Base-by-base conservation (phyloP, 257 asterid genomes). In the Gentiana dahurica region DNA sequence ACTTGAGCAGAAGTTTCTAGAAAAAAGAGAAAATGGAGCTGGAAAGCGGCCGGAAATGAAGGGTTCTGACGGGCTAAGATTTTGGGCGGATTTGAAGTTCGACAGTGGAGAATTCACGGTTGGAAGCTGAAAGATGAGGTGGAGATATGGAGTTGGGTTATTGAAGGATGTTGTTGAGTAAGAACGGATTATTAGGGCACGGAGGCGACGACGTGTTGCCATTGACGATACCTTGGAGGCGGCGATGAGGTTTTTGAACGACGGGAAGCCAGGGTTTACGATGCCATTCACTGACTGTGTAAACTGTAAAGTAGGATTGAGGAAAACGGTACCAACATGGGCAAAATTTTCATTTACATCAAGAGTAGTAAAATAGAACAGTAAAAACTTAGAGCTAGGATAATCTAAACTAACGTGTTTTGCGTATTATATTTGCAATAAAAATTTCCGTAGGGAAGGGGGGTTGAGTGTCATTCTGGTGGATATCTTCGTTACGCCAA, bases 171-270 rank as follows among this genome's bases (percentile, higher is more conserved):
- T 7, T 12, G 33, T 37, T 43, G 62, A 35, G 36, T 38, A 51
- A 41, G 12, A 55, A 49, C 54, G 58, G 59, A 45, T 50, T 7
- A 39, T 53, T 65, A 65, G 63, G 39, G 53, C 13, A 56, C 52
- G 63, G n/a, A 65, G 34, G 44, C 69, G 57, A 12, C 69, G 59
- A 9, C 64, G 53, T 56, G 13, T 65, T 39, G 69, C 64, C 69
- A 65, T 65, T 57, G 54, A 3, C 0, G 58, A 43, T 65, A 37
- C 24, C 8, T 54, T 33, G 1, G 35, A n/a, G 49, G 36, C 3
- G 35, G 12, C 7, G 6, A 3, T 36, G 35, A 57, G 60, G 49
- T 36, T 62, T 45, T 36, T 3, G 32, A 1, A 5, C 1, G 1
- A 13, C 32, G 44, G 3, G 60, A 1, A 13, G 50, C 8, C 5